Evolutionary conservation across 78 protist species (phyloP).

Genomic region (Emiliania huxleyi): DNA sequence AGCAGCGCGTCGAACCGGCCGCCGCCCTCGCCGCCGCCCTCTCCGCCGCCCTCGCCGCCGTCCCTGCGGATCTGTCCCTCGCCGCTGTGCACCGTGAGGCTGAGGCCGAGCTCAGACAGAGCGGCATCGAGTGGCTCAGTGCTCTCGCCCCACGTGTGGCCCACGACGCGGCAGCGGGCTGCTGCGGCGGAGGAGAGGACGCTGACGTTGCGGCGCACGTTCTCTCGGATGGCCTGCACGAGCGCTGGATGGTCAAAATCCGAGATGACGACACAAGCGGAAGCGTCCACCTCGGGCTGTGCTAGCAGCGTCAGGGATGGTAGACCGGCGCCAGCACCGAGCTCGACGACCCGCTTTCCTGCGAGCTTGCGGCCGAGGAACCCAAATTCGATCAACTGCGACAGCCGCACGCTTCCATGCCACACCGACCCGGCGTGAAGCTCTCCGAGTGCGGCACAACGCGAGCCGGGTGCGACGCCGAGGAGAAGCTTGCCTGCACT

Average conservation of each 20-base stretch:
- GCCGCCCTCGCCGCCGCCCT: no score
- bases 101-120: no score
- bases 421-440: no score
- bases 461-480: no score
- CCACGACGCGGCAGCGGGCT: not conserved
- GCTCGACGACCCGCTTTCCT: not conserved
- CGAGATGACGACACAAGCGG: not conserved
- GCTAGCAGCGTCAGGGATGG: not conserved
- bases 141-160: not conserved
- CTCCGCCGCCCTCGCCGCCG: no score
- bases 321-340: not conserved
- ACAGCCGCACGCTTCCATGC: no score
- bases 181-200: not conserved
- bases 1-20: not conserved
- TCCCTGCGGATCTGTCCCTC: no score
- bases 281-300: not conserved
- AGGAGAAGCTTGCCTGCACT: no score
- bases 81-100: no score
- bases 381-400: not conserved
- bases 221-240: not conserved
- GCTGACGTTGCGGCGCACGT: not conserved
- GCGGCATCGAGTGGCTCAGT: not conserved
- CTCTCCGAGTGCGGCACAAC: no score
- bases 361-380: not conserved
- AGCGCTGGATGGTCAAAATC: not conserved